Evolutionary conservation across 306 rosid genomes (phyloP).

Genomic region (Cyamopsis tetragonoloba): DNA sequence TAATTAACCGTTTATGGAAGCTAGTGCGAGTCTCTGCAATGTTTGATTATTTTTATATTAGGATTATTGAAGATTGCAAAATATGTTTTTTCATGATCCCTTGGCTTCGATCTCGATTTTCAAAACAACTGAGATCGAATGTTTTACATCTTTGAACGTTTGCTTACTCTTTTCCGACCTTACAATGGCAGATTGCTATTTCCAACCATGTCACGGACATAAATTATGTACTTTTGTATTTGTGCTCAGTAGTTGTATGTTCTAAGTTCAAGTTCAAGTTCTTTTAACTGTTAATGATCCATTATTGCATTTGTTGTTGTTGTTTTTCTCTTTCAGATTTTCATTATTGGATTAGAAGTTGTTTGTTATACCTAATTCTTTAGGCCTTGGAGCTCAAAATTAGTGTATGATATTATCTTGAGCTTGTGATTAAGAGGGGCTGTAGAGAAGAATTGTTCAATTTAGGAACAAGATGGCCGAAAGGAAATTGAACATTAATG

Average conservation of each 20-base stretch:
- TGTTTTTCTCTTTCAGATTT: constrained; percentile 27
- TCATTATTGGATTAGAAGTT: constrained; percentile 23
- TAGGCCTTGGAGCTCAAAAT: constrained; percentile 5
- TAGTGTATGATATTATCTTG: constrained; percentile 4
- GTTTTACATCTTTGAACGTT: background rate
- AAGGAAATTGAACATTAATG: constrained; percentile 72
- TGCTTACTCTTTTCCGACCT: no score
- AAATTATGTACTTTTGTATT: no score
- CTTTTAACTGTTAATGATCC: background rate
- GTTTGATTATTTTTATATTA: background rate
- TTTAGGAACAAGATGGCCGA: constrained; percentile 52
- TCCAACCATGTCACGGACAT: background rate
- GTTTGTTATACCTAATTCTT: background rate
- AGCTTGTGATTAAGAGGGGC: constrained; percentile 24
- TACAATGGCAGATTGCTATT: background rate
- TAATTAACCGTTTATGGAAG: constrained; percentile 1
- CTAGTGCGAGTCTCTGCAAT: constrained; percentile 1
- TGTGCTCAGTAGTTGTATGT: background rate
- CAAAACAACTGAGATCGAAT: background rate
- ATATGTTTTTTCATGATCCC: background rate
- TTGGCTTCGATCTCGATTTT: background rate
- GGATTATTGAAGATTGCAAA: background rate
- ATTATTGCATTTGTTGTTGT: background rate
- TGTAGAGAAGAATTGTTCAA: constrained; percentile 15
- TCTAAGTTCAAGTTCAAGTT: background rate